Conservation (phyloP, 306 rosid species). For the Quercus engelmannii region DNA sequence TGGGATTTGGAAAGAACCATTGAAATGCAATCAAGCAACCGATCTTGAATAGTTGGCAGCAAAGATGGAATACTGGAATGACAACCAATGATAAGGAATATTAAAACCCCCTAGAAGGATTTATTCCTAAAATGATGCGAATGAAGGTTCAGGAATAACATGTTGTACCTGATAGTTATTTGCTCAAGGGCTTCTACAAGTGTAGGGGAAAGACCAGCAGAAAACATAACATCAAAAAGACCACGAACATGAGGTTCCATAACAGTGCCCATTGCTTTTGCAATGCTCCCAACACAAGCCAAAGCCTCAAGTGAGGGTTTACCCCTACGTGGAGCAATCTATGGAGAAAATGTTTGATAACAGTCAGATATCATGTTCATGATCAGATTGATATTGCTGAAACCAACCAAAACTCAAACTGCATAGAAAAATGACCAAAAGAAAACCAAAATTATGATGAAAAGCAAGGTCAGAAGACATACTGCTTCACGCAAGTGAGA, state of each 20-base stretch:
- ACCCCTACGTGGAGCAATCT: slow-evolving; percentile 98
- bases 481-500: slow-evolving; percentile 94
- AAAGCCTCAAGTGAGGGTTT: slow-evolving; percentile 95
- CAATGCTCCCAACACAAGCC: slow-evolving; percentile 98
- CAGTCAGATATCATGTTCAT: slow-evolving; percentile 24
- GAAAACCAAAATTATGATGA: slow-evolving; percentile 15
- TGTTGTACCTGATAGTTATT: slow-evolving; percentile 61
- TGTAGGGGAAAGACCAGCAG: slow-evolving; percentile 82
- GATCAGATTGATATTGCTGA: slow-evolving; percentile 13
- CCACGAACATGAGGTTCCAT: slow-evolving; percentile 91
- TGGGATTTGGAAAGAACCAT: slow-evolving; percentile 87
- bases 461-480: slow-evolving; percentile 29
- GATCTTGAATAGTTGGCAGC: slow-evolving; percentile 91
- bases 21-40: slow-evolving; percentile 87
- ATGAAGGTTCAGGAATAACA: slow-evolving; percentile 7
- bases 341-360: slow-evolving; percentile 29
- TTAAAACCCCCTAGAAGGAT: neutral
- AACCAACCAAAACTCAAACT: slow-evolving; percentile 16
- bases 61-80: slow-evolving; percentile 72
- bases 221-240: slow-evolving; percentile 89
- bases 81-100: slow-evolving; percentile 19
- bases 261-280: slow-evolving; percentile 88
- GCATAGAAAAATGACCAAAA: slow-evolving; percentile 7
- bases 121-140: neutral
- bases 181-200: slow-evolving; percentile 93